These are phyloP conservation scores for Tylopilus rubrobrunneus DNA, from an alignment of 768 basidiomycete species.

Conservation along the genomic window DNA sequence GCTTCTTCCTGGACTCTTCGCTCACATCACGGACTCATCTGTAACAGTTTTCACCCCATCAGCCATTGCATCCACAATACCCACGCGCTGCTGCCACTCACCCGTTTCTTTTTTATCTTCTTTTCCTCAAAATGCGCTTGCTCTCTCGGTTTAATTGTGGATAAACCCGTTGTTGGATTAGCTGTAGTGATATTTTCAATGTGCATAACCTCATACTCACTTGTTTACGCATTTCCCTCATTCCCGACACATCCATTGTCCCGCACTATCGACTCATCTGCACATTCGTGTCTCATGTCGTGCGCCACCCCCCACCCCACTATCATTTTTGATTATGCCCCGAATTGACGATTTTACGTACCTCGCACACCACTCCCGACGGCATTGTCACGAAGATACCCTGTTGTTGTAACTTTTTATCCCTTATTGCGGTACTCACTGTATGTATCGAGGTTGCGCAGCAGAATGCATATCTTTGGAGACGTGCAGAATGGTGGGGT, in stretches of 20 bases:
- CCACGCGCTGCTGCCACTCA: constrained; percentile 29
- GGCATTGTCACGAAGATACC: constrained; percentile 34
- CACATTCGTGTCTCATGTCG: background rate
- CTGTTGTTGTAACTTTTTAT: constrained; percentile 31
- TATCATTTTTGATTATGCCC: constrained; percentile 20
- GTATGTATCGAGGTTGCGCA: constrained; percentile 32
- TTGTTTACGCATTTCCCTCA: background rate
- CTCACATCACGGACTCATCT: constrained; percentile 27
- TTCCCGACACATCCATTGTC: constrained; percentile 3
- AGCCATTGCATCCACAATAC: constrained; percentile 27
- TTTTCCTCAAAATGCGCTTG: constrained; percentile 16
- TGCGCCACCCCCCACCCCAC: constrained; percentile 20
- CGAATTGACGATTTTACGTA: constrained; percentile 33
- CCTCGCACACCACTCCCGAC: constrained; percentile 10
- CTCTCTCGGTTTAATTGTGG: constrained; percentile 33
- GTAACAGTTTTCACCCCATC: constrained; percentile 21
- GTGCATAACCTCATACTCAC: constrained; percentile 29
- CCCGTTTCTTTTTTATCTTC: constrained; percentile 1
- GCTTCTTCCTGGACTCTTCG: constrained; percentile 24
- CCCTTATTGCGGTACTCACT: constrained; percentile 23
- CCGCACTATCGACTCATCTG: constrained; percentile 1
- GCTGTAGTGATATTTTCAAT: constrained; percentile 31
- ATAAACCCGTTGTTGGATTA: constrained; percentile 36
- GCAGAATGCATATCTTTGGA: constrained; percentile 35
- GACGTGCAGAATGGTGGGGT: constrained; percentile 7